Evolutionary conservation across 2,329 filamentous ascomycete genomes (phyloP).

Genomic region (Penicillium vulpinum): DNA sequence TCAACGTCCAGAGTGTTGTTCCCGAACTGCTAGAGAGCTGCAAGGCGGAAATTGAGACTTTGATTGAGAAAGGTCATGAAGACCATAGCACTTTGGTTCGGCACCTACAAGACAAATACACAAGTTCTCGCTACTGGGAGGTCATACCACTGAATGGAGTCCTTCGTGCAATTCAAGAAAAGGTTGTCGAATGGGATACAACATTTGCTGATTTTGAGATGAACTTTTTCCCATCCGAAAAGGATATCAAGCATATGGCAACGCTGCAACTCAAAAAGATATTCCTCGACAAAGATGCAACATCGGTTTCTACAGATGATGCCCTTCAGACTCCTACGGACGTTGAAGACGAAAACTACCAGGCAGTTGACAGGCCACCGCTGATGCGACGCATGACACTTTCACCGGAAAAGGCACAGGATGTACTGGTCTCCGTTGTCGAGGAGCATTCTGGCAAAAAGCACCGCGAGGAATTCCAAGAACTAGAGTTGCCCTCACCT

Average conservation of each 20-base stretch:
- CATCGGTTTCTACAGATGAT: constrained; percentile 71
- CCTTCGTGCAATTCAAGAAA: constrained; percentile 86
- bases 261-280: constrained; percentile 92
- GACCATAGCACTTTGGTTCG: constrained; percentile 73
- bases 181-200: constrained; percentile 89
- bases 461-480: constrained; percentile 23
- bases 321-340: constrained; percentile 51
- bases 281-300: constrained; percentile 82
- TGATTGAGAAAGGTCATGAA: constrained; percentile 77
- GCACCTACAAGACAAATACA: constrained; percentile 85
- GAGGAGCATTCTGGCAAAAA: constrained; percentile 58
- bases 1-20: constrained; percentile 86
- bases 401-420: constrained; percentile 62
- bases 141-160: constrained; percentile 90
- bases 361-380: constrained; percentile 33
- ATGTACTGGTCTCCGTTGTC: constrained; percentile 65
- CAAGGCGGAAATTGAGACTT: constrained; percentile 73
- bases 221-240: constrained; percentile 90
- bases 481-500: constrained; percentile 15
- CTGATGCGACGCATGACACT: constrained; percentile 47
- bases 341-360: constrained; percentile 29
- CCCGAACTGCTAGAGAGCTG: constrained; percentile 84
- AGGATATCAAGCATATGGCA: constrained; percentile 89
- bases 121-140: constrained; percentile 93
- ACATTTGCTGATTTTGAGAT: constrained; percentile 87